These are phyloP conservation scores for Neoarthrinium moseri DNA, from an alignment of 2,329 filamentous ascomycete species.

Conservation along the genomic window DNA sequence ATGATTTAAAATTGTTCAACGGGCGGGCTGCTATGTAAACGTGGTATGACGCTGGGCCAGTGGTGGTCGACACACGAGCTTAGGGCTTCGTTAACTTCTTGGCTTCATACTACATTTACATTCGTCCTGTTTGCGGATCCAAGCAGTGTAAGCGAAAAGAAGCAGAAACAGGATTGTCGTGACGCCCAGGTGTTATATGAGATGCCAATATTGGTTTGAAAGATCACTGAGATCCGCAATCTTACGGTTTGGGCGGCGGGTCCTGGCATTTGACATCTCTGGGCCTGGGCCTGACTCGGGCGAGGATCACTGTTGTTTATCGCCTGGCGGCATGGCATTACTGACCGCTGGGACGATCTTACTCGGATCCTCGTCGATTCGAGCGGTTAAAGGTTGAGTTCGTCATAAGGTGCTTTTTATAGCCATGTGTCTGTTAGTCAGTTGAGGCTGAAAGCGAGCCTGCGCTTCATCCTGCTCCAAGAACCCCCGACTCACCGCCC, in stretches of 20 bases:
- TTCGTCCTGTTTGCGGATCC: too few relatives aligned
- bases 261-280: too few relatives aligned
- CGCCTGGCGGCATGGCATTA: not conserved
- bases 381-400: conserved; percentile 16
- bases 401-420: not conserved
- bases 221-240: not conserved
- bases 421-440: too few relatives aligned
- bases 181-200: too few relatives aligned
- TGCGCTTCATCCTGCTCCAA: too few relatives aligned
- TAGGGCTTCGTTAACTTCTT: not conserved
- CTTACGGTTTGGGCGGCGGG: too few relatives aligned
- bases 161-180: too few relatives aligned
- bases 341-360: conserved; percentile 15
- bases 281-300: too few relatives aligned
- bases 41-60: not conserved
- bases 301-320: not conserved
- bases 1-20: not conserved
- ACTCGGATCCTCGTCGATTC: conserved; percentile 18
- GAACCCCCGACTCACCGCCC: too few relatives aligned
- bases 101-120: too few relatives aligned
- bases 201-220: too few relatives aligned
- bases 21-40: not conserved
- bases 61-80: not conserved
- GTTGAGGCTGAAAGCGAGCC: too few relatives aligned
- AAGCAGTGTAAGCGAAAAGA: not conserved